Evolutionary conservation across 2,329 filamentous ascomycete species (phyloP), one percentile per base, ranked within the genome.

Genomic region (Colletotrichum euphorbiae): DNA sequence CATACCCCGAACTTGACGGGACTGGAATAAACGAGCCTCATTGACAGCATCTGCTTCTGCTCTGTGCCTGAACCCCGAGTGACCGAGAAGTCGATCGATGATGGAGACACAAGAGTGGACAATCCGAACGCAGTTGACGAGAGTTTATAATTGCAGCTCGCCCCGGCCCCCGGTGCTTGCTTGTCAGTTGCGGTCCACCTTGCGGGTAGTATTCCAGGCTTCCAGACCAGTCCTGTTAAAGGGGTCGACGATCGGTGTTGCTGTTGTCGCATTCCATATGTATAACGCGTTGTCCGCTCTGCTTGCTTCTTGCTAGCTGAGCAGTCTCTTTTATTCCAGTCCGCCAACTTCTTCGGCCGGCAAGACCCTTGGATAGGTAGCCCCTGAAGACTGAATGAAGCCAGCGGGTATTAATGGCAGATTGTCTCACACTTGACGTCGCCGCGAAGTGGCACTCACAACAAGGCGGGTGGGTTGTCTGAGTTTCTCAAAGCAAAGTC

Each of bases 91-190:
- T 21, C 51, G 15, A 42, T 54, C 46, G 48, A 36, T 61, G 56
- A 61, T 46, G 48, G 43, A 60, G 48, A 46, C 48, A 19, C 15
- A 48, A 58, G 33, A 50, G 33, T 51, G 51, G 31, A 50, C 42
- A 40, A 42, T 33, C 21, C 36, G 19, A 24, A 38, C 51, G 6
- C 28, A 31, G 57, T 24, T 64, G 52, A 58, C 43, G 42, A 58
- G 19, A 59, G 54, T 64, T 64, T 58, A 45, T 36, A 59, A 28
- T 59, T 51, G 62, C 54, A 64, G 62, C 45, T 31, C 31, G 54
- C 52, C 54, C 36, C 50, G 36, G 59, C 33, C 52, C 54, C 36
- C 50, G 36, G 59, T 42, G 52, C 43, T 51, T 51, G 38, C 46
- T 38, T 45, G 24, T 48, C 62, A 38, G 24, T 50, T 17, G 43